Percentiles rank a stretch among this genome's conserved stretches.
These are phyloP conservation scores for Zangia roseola DNA, from an alignment of 768 basidiomycete species.

Conservation along the genomic window DNA sequence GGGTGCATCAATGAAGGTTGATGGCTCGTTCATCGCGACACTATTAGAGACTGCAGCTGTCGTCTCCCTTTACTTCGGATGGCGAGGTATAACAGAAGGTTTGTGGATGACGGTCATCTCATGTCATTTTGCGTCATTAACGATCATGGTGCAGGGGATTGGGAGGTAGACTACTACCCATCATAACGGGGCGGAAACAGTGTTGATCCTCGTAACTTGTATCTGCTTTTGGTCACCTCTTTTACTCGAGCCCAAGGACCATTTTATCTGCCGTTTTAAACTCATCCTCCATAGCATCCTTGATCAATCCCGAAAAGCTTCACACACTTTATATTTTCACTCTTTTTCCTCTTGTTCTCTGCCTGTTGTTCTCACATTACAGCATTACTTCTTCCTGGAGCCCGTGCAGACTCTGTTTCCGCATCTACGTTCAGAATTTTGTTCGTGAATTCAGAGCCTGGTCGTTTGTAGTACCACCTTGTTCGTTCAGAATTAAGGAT, in stretches of 20 bases:
- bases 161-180: constrained; percentile 53
- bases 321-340: constrained; percentile 1
- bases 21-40: constrained; percentile 87
- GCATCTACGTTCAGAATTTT: neutral
- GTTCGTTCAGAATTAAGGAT: neutral
- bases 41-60: constrained; percentile 78
- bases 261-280: constrained; percentile 3
- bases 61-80: constrained; percentile 67
- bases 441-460: constrained; percentile 3
- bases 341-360: neutral
- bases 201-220: constrained; percentile 7
- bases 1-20: constrained; percentile 67
- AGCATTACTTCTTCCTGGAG: constrained; percentile 2
- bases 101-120: constrained; percentile 18
- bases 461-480: constrained; percentile 4
- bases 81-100: constrained; percentile 91
- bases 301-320: neutral
- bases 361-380: neutral
- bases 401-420: neutral
- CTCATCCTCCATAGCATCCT: no score
- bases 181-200: constrained; percentile 21
- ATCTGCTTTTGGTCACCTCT: constrained; percentile 12
- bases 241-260: constrained; percentile 1
- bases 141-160: constrained; percentile 37
- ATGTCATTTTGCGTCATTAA: constrained; percentile 1